Evolutionary conservation across 2,329 filamentous ascomycete genomes (phyloP).

Genomic region (Torrubiella hemipterigena): DNA sequence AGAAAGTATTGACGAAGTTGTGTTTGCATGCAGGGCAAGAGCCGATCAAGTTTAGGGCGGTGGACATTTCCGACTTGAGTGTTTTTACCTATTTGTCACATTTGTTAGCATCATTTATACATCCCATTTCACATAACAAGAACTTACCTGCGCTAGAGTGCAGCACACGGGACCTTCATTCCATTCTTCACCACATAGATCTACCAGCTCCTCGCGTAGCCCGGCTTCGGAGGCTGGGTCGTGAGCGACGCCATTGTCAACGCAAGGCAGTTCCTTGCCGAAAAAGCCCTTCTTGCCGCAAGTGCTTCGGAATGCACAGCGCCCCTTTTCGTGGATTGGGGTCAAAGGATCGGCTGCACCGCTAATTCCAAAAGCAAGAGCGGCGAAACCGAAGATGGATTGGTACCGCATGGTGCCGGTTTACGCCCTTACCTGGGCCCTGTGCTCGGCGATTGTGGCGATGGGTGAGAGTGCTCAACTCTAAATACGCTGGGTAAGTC

Average conservation of each 20-base stretch:
- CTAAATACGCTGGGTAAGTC: too few relatives aligned
- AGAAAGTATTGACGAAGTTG: slow-evolving; percentile 98
- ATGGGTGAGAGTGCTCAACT: not conserved
- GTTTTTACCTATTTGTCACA: slow-evolving; percentile 49
- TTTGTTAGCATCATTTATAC: slow-evolving; percentile 6
- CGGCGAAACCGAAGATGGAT: slow-evolving; percentile 16
- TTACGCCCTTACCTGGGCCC: too few relatives aligned
- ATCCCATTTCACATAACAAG: slow-evolving; percentile 2
- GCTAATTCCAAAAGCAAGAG: slow-evolving; percentile 17
- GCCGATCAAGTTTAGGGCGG: slow-evolving; percentile 78
- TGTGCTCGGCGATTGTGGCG: slow-evolving; percentile 1
- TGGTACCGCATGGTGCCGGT: slow-evolving; percentile 19
- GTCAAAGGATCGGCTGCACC: slow-evolving; percentile 22
- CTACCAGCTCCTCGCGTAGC: slow-evolving; percentile 68
- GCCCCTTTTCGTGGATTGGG: slow-evolving; percentile 68
- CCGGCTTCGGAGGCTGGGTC: slow-evolving; percentile 59
- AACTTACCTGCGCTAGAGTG: slow-evolving; percentile 57
- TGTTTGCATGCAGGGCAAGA: slow-evolving; percentile 94
- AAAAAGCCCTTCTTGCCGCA: slow-evolving; percentile 90
- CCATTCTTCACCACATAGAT: slow-evolving; percentile 84
- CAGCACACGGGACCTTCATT: slow-evolving; percentile 76
- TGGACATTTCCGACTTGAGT: slow-evolving; percentile 73
- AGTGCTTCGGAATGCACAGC: slow-evolving; percentile 82
- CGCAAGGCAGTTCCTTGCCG: slow-evolving; percentile 78
- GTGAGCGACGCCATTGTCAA: slow-evolving; percentile 75